Evolutionary conservation across 2,329 filamentous ascomycete species (phyloP).

Genomic region (Zopfia rhizophila): DNA sequence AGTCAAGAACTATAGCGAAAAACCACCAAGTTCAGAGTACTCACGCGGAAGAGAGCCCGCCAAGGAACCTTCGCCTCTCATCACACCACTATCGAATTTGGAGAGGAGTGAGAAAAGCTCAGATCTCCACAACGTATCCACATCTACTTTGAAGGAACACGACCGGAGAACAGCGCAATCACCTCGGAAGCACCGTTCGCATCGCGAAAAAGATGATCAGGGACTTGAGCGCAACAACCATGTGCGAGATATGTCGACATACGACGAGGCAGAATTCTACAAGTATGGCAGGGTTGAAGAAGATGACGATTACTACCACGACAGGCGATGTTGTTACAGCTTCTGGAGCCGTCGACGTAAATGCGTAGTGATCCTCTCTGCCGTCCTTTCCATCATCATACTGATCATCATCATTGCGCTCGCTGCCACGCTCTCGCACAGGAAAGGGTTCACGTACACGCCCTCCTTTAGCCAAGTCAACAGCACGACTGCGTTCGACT

Average conservation of each 20-base stretch:
- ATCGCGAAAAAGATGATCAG: conserved; percentile 14
- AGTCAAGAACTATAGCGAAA: too few species aligned
- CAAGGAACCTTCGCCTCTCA: conserved; percentile 11
- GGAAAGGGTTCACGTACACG: conserved; percentile 33
- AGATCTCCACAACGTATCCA: conserved; percentile 14
- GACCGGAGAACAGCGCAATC: conserved; percentile 9
- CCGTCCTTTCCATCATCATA: conserved; percentile 25
- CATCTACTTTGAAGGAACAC: conserved; percentile 13
- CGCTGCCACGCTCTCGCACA: conserved; percentile 33
- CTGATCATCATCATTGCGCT: conserved; percentile 26
- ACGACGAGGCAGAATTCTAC: conserved; percentile 23
- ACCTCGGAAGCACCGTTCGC: conserved; percentile 19
- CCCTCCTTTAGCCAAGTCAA: conserved; percentile 41
- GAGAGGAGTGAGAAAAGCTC: conserved; percentile 8
- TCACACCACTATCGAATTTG: conserved; percentile 6
- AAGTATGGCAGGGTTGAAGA: conserved; percentile 22
- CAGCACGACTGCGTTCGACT: conserved; percentile 35
- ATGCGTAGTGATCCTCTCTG: conserved; percentile 29
- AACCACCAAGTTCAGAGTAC: conserved; percentile 6
- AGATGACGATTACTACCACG: conserved; percentile 14
- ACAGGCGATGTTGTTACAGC: conserved; percentile 19
- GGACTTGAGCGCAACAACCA: conserved; percentile 8
- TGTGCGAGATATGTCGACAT: conserved; percentile 12
- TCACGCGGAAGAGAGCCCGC: conserved; percentile 10
- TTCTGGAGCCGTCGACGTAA: conserved; percentile 28